These are phyloP conservation scores for Pestalotiopsis sp. DNA, from an alignment of 2,329 filamentous ascomycete species.

Conservation along the genomic window DNA sequence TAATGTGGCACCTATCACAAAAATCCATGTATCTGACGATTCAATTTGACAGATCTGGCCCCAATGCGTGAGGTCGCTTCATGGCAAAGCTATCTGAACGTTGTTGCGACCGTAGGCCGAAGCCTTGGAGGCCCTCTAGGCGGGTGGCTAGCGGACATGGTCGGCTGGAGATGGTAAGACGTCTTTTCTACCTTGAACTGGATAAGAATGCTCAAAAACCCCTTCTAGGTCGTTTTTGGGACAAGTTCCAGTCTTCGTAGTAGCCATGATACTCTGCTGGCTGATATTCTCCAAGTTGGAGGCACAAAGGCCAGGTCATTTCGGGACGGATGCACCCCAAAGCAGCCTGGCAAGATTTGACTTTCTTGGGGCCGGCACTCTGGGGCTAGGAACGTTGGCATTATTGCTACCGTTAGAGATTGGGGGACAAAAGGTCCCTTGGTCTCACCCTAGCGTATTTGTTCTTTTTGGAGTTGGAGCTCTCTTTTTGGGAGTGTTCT, in stretches of 20 bases:
- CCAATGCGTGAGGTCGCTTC: slow-evolving; percentile 53
- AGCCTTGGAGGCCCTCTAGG: slow-evolving; percentile 58
- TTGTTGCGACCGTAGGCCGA: slow-evolving; percentile 52
- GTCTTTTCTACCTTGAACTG: neutral
- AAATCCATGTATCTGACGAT: neutral
- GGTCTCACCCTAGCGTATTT: neutral
- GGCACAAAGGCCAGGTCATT: neutral
- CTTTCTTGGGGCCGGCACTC: neutral
- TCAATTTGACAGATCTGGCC: slow-evolving; percentile 43
- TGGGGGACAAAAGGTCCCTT: neutral
- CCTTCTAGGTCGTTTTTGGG: slow-evolving; percentile 54
- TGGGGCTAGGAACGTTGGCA: neutral
- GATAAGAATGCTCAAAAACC: neutral
- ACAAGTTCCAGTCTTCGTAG: slow-evolving; percentile 56
- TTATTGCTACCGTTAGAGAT: neutral
- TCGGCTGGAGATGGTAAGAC: slow-evolving; percentile 61
- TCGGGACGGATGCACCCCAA: neutral
- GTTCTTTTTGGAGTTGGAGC: neutral
- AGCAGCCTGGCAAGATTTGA: neutral
- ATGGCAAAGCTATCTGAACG: slow-evolving; percentile 56
- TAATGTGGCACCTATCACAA: neutral
- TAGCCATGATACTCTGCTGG: slow-evolving; percentile 46
- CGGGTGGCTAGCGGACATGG: slow-evolving; percentile 60
- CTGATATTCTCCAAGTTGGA: slow-evolving; percentile 28
- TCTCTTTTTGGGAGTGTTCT: neutral